These are phyloP conservation scores for Pistacia integerrima DNA, from an alignment of 345 rosid genomes.

Conservation along the genomic window DNA sequence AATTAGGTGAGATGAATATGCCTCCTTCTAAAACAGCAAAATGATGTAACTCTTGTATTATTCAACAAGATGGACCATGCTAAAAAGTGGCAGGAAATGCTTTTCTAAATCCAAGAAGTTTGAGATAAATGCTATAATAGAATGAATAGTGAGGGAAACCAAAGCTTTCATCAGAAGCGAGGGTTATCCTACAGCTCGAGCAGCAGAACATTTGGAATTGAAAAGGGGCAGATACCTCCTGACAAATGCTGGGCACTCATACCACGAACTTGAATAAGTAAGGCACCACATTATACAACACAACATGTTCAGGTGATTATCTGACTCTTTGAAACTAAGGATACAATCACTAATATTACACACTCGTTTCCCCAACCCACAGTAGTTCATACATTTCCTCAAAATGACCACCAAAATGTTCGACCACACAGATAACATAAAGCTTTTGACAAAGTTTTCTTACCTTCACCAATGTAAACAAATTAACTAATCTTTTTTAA, in stretches of 20 bases:
- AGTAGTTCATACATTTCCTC: not conserved
- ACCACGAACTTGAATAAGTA: not conserved
- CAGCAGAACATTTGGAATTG: not conserved
- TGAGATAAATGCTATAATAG: not conserved
- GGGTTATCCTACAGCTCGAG: not conserved
- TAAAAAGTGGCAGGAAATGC: not conserved
- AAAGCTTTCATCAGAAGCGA: not conserved
- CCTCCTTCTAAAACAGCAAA: not conserved
- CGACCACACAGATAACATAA: not conserved
- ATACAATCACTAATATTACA: no score
- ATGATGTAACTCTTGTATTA: not conserved
- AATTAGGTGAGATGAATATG: not conserved
- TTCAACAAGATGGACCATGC: slow-evolving; percentile 1
- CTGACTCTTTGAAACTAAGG: no score
- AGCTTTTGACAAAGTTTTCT: not conserved
- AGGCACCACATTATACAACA: not conserved
- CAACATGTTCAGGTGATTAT: not conserved
- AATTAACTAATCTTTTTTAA: not conserved
- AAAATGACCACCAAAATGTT: not conserved
- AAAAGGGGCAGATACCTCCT: not conserved
- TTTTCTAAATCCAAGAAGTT: not conserved
- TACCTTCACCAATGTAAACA: not conserved
- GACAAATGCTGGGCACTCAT: not conserved
- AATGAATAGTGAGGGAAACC: not conserved
- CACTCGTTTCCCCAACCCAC: not conserved